Evolutionary conservation across 257 asterid genomes (phyloP).

Genomic region (Przewalskia tangutica): DNA sequence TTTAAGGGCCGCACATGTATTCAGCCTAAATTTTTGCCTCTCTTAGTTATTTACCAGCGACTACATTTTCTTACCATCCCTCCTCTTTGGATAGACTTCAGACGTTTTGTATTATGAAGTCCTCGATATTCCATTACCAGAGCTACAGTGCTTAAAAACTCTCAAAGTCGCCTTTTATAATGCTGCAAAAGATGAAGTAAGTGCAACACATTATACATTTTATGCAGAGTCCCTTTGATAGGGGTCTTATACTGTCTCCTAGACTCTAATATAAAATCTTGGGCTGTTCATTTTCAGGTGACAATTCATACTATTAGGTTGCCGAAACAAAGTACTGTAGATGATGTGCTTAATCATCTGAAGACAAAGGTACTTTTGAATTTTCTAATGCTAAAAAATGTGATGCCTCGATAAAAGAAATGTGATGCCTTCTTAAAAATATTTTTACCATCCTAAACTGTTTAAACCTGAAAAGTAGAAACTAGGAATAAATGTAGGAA

Average conservation of each 20-base stretch:
- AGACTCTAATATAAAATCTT: background rate
- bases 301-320: slow-evolving; percentile 34
- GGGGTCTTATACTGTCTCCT: background rate
- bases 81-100: slow-evolving; percentile 27
- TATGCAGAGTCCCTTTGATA: background rate
- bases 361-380: slow-evolving; percentile 31
- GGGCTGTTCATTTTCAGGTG: slow-evolving; percentile 8
- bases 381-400: background rate
- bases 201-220: slow-evolving; percentile 12
- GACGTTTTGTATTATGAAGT: slow-evolving; percentile 56
- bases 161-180: slow-evolving; percentile 48
- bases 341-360: slow-evolving; percentile 44
- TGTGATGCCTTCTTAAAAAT: background rate
- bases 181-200: slow-evolving; percentile 37
- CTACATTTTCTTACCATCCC: background rate
- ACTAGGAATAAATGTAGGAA: background rate
- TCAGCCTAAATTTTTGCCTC: background rate
- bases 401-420: background rate
- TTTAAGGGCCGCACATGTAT: too few relatives aligned
- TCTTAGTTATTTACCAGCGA: background rate
- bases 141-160: slow-evolving; percentile 45
- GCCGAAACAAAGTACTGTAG: slow-evolving; percentile 44
- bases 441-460: background rate
- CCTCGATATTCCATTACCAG: slow-evolving; percentile 59
- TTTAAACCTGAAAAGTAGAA: slow-evolving; percentile 1